Base-by-base conservation (phyloP, 1,284 basidiomycete genomes). In the Takashimella koratensis region DNA sequence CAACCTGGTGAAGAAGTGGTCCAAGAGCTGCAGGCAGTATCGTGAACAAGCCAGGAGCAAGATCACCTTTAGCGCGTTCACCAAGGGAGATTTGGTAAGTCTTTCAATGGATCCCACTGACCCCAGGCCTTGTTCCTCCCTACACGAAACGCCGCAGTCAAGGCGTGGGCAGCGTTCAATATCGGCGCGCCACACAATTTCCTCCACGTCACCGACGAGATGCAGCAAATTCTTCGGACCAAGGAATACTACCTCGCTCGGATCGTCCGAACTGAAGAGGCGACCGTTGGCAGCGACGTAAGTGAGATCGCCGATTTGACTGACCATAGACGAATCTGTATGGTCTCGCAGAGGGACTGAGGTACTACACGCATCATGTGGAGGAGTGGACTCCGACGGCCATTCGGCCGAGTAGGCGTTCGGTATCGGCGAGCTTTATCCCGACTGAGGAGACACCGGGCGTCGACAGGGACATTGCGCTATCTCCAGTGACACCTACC, bases 91-190 rank as follows among this genome's bases (percentile, higher is more conserved):
- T 77, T 79, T 98, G 48, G 93, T 67, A 49, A 58, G 66, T 58
- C 2, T 22, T 36, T 12, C 5, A 21, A 16, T 21, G 6, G 53
- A 53, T 52, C 41, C 27, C 13, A 22, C 11, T 41, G 27, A 27
- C 12, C 1, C 5, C 49, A 70, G 59, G 75, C 93, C 0, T 80
- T 99, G 36, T 99, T 98, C 76, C 79, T 98, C 25, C 95, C 95
- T 1, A 98, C 96, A 0, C 81, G 94, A 47, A 96, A 96, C 73
- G 90, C 91, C 19, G 83, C 90, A 1, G 86, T 87, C 40, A 91
- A 91, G 70, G 88, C 90, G 0, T 97, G 92, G 92, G 93, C 93
- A n/a, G 93, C 92, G 16, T 96, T 96, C 77, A 96, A 96, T 75
- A 87, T 96, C 5, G 92, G 89, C 5, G 94, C 91, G 74, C 95